A percentile compares a stretch with the other conserved stretches of the same genome.
Evolutionary conservation across 139 green algal genomes (phyloP).

Genomic region (Raphidocelis subcapitata): DNA sequence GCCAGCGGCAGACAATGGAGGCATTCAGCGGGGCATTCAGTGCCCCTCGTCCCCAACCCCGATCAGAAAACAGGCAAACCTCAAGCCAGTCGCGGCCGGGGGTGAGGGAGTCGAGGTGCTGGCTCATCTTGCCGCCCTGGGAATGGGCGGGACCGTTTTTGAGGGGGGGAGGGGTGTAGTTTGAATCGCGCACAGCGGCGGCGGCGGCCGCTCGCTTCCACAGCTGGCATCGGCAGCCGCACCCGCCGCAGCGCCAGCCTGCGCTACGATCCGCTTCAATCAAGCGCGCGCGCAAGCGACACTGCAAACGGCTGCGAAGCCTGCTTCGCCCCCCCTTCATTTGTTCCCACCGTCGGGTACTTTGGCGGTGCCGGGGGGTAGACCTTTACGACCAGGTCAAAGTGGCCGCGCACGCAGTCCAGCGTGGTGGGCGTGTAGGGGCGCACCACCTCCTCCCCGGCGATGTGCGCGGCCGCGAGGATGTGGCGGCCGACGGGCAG

Average conservation of each 20-base stretch:
- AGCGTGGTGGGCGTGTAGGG: constrained; percentile 92
- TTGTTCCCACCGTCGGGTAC: not conserved
- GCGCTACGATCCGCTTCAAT: not conserved
- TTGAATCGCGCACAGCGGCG: not conserved
- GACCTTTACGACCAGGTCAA: constrained; percentile 97
- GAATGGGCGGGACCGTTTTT: constrained; percentile 83
- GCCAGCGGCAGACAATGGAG: not conserved
- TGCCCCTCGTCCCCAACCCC: no score
- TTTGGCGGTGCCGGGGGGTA: constrained; percentile 1
- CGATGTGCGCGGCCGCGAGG: constrained; percentile 79
- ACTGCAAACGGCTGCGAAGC: not conserved
- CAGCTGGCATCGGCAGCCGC: not conserved
- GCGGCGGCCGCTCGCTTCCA: no score
- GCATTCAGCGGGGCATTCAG: not conserved
- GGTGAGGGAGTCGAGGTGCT: constrained; percentile 56
- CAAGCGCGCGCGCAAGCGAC: not conserved
- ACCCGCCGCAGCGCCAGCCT: not conserved
- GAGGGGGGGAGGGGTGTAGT: not conserved
- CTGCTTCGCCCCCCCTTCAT: not conserved
- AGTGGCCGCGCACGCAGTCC: constrained; percentile 82
- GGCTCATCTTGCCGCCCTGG: constrained; percentile 74
- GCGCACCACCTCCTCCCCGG: constrained; percentile 86
- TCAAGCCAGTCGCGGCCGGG: constrained; percentile 83
- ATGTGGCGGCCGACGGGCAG: constrained; percentile 93
- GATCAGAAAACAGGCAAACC: not conserved